These are phyloP conservation scores for Garcileccinum viscosum DNA, from an alignment of 1,284 basidiomycete genomes.

Conservation along the genomic window DNA sequence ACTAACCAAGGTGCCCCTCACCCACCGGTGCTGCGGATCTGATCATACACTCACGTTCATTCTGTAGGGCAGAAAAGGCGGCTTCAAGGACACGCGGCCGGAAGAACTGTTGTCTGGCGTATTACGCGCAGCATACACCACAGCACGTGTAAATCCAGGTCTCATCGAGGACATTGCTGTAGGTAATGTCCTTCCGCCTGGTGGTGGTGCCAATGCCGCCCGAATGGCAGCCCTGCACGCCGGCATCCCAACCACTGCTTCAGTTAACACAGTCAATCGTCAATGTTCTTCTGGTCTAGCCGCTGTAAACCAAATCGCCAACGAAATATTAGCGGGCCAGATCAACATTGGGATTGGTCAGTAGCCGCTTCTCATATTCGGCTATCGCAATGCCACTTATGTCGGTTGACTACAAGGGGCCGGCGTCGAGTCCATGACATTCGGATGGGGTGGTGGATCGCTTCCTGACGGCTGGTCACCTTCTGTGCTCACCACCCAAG, in stretches of 20 bases:
- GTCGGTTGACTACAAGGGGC: slow-evolving; percentile 60
- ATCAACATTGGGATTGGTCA: slow-evolving; percentile 93
- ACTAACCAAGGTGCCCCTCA: slow-evolving; percentile 75
- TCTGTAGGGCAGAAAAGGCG: slow-evolving; percentile 82
- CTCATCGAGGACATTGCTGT: slow-evolving; percentile 91
- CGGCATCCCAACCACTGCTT: slow-evolving; percentile 84
- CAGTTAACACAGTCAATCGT: slow-evolving; percentile 91
- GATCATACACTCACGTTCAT: slow-evolving; percentile 19
- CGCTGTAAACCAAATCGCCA: slow-evolving; percentile 90
- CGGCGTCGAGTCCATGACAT: slow-evolving; percentile 96
- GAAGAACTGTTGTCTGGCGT: slow-evolving; percentile 90
- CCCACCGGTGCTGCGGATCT: neutral
- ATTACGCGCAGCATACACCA: slow-evolving; percentile 74
- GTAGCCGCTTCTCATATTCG: slow-evolving; percentile 29
- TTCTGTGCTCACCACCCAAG: slow-evolving; percentile 76
- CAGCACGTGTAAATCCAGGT: slow-evolving; percentile 74
- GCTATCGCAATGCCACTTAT: slow-evolving; percentile 6
- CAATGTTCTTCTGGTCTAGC: slow-evolving; percentile 95
- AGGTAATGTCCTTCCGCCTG: slow-evolving; percentile 93
- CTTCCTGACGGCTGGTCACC: slow-evolving; percentile 83
- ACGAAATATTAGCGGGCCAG: slow-evolving; percentile 83
- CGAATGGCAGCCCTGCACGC: slow-evolving; percentile 94
- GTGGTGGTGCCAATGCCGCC: slow-evolving; percentile 88
- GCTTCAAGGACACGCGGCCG: slow-evolving; percentile 91
- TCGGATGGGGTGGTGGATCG: slow-evolving; percentile 77